Evolutionary conservation across 164 flowering plant genomes (phyloP).

Genomic region (Nymphaea colorata): DNA sequence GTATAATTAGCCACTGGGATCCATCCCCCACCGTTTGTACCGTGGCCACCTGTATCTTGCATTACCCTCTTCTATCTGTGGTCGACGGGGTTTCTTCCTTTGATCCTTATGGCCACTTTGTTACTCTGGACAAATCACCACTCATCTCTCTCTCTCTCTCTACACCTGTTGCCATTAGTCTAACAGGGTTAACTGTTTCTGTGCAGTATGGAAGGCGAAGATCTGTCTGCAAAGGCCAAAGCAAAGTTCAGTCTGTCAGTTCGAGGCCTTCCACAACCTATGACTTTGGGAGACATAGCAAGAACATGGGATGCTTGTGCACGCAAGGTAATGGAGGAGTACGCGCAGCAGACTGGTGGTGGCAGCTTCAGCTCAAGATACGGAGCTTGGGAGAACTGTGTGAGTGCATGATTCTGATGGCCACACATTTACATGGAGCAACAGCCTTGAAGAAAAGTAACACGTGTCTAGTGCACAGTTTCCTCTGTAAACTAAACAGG

Average conservation of each 20-base stretch:
- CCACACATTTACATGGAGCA: no score
- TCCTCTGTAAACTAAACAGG: no score
- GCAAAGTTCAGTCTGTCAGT: slow-evolving; percentile 52
- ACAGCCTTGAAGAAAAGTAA: no score
- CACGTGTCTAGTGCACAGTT: no score
- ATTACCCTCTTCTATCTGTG: no score
- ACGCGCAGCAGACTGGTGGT: slow-evolving; percentile 65
- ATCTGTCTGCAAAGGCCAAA: slow-evolving; percentile 58
- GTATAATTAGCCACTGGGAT: no score
- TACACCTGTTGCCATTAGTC: no score
- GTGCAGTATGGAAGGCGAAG: slow-evolving; percentile 59
- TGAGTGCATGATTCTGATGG: slow-evolving; percentile 18
- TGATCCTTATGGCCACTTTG: no score
- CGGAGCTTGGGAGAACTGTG: slow-evolving; percentile 73
- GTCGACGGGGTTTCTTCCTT: no score
- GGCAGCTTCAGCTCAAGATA: slow-evolving; percentile 81
- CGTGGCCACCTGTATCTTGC: no score
- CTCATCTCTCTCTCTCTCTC: neutral
- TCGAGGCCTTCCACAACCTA: slow-evolving; percentile 61
- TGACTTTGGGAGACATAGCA: slow-evolving; percentile 61
- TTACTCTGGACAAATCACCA: no score
- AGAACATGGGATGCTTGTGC: slow-evolving; percentile 81
- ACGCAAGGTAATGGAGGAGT: slow-evolving; percentile 51
- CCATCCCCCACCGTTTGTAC: no score
- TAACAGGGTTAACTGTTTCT: neutral